Evolutionary conservation across 2,329 filamentous ascomycete genomes (phyloP).

Genomic region (Cucurbitaria berberidis): DNA sequence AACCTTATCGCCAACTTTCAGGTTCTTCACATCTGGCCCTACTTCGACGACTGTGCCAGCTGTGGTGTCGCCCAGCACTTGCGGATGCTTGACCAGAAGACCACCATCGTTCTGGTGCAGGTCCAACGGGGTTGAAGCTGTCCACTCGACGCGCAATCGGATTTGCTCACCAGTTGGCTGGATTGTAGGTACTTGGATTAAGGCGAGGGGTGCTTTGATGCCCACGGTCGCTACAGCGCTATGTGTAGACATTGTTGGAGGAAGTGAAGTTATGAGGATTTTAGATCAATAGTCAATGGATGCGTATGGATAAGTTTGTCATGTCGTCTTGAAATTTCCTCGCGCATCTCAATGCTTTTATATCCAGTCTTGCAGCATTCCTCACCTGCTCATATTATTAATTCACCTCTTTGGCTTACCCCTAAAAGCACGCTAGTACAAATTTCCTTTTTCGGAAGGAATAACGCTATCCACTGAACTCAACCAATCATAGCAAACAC

Average conservation of each 20-base stretch:
- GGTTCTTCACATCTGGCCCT: constrained; percentile 52
- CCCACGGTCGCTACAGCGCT: constrained; percentile 51
- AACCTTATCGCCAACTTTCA: constrained; percentile 62
- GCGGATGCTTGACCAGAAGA: constrained; percentile 59
- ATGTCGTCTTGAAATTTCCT: no score
- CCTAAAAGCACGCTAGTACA: constrained; percentile 1
- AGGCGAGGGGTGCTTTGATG: constrained; percentile 43
- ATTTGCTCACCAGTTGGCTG: constrained; percentile 54
- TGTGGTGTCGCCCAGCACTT: constrained; percentile 58
- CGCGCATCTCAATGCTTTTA: neutral
- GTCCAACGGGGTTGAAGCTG: constrained; percentile 66
- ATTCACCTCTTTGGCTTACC: neutral
- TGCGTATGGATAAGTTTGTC: no score
- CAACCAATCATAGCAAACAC: neutral
- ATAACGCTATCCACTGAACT: neutral
- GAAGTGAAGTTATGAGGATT: neutral
- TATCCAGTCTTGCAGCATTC: no score
- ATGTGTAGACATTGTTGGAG: constrained; percentile 42
- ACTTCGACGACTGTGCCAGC: constrained; percentile 62
- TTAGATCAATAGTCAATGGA: no score
- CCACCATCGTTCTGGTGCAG: constrained; percentile 68
- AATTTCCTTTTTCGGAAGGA: constrained; percentile 5
- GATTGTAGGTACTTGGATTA: constrained; percentile 46
- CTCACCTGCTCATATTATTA: constrained; percentile 3
- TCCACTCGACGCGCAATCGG: constrained; percentile 63